These are phyloP conservation scores for Tetrahymena borealis DNA, from an alignment of 73 alveolate species.

Conservation along the genomic window DNA sequence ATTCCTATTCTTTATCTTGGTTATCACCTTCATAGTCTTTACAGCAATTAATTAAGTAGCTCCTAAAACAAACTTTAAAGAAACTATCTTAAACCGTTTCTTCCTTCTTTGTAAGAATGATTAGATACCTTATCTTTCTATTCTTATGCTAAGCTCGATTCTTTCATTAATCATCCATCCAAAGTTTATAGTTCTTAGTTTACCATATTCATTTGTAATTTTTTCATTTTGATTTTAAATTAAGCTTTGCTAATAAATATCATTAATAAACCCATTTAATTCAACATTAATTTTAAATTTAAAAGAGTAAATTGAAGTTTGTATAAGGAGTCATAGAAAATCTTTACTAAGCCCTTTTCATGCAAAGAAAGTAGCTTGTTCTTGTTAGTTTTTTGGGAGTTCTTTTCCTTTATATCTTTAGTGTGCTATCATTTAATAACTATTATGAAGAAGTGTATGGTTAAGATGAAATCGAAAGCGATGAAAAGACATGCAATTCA, in stretches of 20 bases:
- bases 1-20: background rate
- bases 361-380: slow-evolving; percentile 13
- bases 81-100: background rate
- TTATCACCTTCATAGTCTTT: background rate
- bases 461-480: slow-evolving; percentile 7
- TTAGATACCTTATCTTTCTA: background rate
- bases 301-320: background rate
- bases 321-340: slow-evolving; percentile 1
- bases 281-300: slow-evolving; percentile 4
- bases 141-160: background rate
- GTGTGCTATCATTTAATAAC: slow-evolving; percentile 9
- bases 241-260: background rate
- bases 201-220: slow-evolving; percentile 10
- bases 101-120: background rate
- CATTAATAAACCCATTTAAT: background rate
- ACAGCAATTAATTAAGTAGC: background rate
- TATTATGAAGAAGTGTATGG: slow-evolving; percentile 27
- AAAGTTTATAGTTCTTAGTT: background rate
- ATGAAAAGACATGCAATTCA: slow-evolving; percentile 11
- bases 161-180: background rate
- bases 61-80: background rate
- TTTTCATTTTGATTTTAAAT: background rate
- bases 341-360: slow-evolving; percentile 26
- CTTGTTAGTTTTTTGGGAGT: slow-evolving; percentile 34
- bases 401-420: slow-evolving; percentile 18